Evolutionary conservation across 441 rosid genomes (phyloP).

Genomic region (Dalechampia spathulata): DNA sequence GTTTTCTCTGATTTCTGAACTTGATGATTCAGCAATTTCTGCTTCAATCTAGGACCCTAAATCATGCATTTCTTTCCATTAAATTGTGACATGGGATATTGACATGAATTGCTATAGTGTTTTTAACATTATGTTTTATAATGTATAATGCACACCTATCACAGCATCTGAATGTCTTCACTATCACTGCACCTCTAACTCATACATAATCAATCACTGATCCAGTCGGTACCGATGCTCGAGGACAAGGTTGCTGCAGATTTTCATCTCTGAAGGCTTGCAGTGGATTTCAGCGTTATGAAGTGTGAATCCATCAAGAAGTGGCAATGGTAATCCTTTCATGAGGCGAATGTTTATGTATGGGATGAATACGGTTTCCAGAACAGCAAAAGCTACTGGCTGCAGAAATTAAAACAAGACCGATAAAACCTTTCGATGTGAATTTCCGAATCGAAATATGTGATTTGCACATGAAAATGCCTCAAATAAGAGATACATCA

Average conservation of each 20-base stretch:
- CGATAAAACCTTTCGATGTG: no score
- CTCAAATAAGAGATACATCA: neutral
- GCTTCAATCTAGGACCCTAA: no score
- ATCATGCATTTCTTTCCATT: no score
- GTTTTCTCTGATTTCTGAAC: no score
- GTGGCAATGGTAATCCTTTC: conserved; percentile 61
- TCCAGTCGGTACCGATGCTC: conserved; percentile 7
- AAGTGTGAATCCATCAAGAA: conserved; percentile 40
- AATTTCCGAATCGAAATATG: no score
- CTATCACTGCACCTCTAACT: neutral
- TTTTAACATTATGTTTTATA: neutral
- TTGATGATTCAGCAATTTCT: no score
- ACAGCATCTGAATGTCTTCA: neutral
- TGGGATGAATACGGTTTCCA: conserved; percentile 55
- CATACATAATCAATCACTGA: neutral
- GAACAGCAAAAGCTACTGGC: conserved; percentile 38
- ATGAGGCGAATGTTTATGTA: conserved; percentile 45
- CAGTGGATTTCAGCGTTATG: conserved; percentile 40
- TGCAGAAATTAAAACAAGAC: conserved; percentile 25
- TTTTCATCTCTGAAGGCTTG: conserved; percentile 29
- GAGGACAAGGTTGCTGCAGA: conserved; percentile 44
- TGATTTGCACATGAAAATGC: neutral
- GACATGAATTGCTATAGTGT: neutral
- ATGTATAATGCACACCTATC: neutral
- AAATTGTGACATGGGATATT: no score